Percentiles rank a stretch among this genome's conserved stretches.
These are phyloP conservation scores for Globisporangium apiculatum DNA, from an alignment of 352 stramenopile genomes.

Conservation along the genomic window DNA sequence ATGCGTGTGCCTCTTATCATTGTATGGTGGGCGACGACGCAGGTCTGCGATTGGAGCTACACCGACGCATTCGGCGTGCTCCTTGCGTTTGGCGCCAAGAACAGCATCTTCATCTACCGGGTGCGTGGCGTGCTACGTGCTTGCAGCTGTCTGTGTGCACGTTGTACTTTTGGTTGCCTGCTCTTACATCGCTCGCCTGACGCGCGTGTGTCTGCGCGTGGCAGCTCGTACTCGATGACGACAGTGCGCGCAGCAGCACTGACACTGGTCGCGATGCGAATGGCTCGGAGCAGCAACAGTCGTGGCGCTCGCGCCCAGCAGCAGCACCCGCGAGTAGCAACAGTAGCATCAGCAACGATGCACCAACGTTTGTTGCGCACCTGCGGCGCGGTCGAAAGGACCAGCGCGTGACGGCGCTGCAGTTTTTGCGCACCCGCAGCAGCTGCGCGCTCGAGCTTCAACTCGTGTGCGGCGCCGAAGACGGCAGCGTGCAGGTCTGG, in stretches of 20 bases:
- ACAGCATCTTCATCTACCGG: conserved; percentile 52
- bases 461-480: conserved; percentile 54
- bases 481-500: conserved; percentile 72
- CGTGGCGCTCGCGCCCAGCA: background rate
- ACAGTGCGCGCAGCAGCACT: background rate
- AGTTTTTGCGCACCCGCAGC: conserved; percentile 28
- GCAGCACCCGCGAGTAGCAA: background rate
- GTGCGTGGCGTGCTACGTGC: conserved; percentile 16
- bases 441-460: conserved; percentile 26
- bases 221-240: conserved; percentile 6
- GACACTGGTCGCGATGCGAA: background rate
- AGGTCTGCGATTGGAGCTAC: conserved; percentile 65
- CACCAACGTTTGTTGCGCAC: conserved; percentile 32
- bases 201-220: background rate
- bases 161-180: background rate
- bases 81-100: conserved; percentile 55
- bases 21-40: background rate
- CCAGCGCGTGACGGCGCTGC: conserved; percentile 50
- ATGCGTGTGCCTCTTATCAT: no score
- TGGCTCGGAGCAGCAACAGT: background rate
- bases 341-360: background rate
- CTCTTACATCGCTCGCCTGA: background rate
- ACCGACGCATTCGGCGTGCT: conserved; percentile 28
- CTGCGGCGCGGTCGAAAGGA: conserved; percentile 47
- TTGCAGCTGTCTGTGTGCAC: no score